phyloP scores from a whole-genome alignment of 345 rosid genomes.

The Arabis hirsuta region DNA sequence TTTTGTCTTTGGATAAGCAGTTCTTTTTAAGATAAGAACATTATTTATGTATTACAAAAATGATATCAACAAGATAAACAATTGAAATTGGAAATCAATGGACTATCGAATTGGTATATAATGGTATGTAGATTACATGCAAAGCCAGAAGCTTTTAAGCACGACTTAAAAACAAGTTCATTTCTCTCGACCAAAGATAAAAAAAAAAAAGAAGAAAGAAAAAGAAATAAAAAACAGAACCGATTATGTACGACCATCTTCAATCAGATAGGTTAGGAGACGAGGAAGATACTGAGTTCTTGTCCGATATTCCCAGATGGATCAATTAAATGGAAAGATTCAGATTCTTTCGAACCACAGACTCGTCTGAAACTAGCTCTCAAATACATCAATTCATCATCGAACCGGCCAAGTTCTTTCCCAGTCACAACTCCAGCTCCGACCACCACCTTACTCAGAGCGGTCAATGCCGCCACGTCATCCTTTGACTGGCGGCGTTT shows the following conservation, averaged over 20 bases:
- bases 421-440: slow-evolving; percentile 69
- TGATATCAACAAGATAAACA: slow-evolving; percentile 16
- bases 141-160: slow-evolving; percentile 33
- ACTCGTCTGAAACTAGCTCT: slow-evolving; percentile 65
- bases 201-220: neutral
- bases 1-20: neutral
- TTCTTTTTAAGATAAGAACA: neutral
- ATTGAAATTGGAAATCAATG: slow-evolving; percentile 1
- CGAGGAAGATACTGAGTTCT: slow-evolving; percentile 73
- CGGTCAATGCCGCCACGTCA: slow-evolving; percentile 53
- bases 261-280: slow-evolving; percentile 44
- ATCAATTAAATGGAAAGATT: slow-evolving; percentile 76
- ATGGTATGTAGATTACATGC: slow-evolving; percentile 28
- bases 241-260: slow-evolving; percentile 17
- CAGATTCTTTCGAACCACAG: slow-evolving; percentile 53
- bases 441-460: slow-evolving; percentile 53
- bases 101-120: slow-evolving; percentile 21
- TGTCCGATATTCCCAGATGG: slow-evolving; percentile 73
- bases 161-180: slow-evolving; percentile 36
- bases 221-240: slow-evolving; percentile 25
- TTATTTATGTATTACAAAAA: neutral
- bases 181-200: slow-evolving; percentile 8
- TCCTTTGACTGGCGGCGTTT: slow-evolving; percentile 51
- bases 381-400: slow-evolving; percentile 66
- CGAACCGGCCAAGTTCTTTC: slow-evolving; percentile 45